Evolutionary conservation across 2,329 filamentous ascomycete species (phyloP).

Genomic region (Sporothrix brunneoviolacea): DNA sequence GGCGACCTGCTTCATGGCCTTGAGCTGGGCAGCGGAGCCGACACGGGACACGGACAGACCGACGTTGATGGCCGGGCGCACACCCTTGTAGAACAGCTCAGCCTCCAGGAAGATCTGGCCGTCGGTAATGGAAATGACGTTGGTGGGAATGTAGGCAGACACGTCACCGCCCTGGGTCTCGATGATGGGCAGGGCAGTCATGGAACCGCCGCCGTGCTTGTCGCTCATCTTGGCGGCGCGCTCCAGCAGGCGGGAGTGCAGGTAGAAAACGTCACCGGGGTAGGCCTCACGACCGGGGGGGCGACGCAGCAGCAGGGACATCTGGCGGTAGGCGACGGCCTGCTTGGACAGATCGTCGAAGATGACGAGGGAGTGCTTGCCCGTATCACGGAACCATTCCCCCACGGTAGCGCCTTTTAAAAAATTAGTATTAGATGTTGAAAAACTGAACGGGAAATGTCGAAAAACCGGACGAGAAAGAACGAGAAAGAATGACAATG

Average conservation of each 20-base stretch:
- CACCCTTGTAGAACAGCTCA: constrained; percentile 99
- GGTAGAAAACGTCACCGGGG: constrained; percentile 98
- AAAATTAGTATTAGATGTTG: neutral
- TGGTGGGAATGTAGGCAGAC: constrained; percentile 99
- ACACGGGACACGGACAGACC: constrained; percentile 99
- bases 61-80: constrained; percentile 99
- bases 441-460: neutral
- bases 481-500: too few relatives aligned
- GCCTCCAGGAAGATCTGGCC: constrained; percentile 99
- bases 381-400: constrained; percentile 75
- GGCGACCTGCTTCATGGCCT: constrained; percentile 99
- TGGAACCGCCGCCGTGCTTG: constrained; percentile 88
- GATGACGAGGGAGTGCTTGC: constrained; percentile 83
- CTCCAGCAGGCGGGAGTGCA: constrained; percentile 98
- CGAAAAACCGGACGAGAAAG: neutral
- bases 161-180: constrained; percentile 99
- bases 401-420: constrained; percentile 32
- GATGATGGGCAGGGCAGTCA: constrained; percentile 95
- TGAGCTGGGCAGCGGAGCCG: constrained; percentile 98
- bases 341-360: constrained; percentile 98
- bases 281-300: constrained; percentile 98
- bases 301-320: constrained; percentile 96
- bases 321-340: constrained; percentile 96
- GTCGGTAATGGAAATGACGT: constrained; percentile 99
- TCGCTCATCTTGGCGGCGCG: constrained; percentile 99